Evolutionary conservation across 1,139 yeast genomes (phyloP).

Genomic region (Debaryomycetaceae sp.): DNA sequence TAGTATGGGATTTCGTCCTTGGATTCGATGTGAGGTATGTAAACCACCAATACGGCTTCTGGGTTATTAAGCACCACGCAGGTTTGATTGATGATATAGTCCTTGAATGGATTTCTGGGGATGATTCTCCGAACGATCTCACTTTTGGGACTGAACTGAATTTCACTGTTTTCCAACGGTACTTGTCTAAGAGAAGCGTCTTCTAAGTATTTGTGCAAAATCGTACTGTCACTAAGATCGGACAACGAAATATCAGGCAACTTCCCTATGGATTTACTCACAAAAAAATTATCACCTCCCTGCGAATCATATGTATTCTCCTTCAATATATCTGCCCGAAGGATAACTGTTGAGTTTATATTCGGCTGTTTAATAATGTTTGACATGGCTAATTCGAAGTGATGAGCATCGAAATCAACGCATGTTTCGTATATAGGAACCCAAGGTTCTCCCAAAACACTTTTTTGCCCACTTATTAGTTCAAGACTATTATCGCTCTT

Average conservation of each 20-base stretch:
- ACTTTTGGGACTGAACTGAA: constrained; percentile 35
- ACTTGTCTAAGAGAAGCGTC: constrained; percentile 52
- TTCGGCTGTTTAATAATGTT: constrained; percentile 84
- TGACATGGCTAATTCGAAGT: constrained; percentile 74
- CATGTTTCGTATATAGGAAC: constrained; percentile 47
- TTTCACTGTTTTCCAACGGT: constrained; percentile 29
- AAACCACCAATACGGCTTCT: constrained; percentile 56
- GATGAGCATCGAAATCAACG: constrained; percentile 44
- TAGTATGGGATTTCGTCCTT: constrained; percentile 80
- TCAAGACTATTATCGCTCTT: constrained; percentile 4
- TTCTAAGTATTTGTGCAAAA: constrained; percentile 47
- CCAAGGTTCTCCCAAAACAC: constrained; percentile 67
- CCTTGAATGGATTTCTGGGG: constrained; percentile 88
- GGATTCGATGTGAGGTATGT: constrained; percentile 65
- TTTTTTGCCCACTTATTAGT: constrained; percentile 14
- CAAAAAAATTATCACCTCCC: constrained; percentile 30
- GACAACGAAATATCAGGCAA: constrained; percentile 32
- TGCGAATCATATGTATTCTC: constrained; percentile 46
- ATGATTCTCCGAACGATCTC: constrained; percentile 74
- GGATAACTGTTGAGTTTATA: constrained; percentile 85
- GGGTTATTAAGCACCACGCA: constrained; percentile 49
- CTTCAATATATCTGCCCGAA: constrained; percentile 78
- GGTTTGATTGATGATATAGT: constrained; percentile 78
- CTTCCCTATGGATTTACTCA: constrained; percentile 29
- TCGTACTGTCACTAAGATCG: constrained; percentile 25